These are phyloP conservation scores for Naganishia sp. DNA, from an alignment of 1,284 basidiomycete species.

Conservation along the genomic window DNA sequence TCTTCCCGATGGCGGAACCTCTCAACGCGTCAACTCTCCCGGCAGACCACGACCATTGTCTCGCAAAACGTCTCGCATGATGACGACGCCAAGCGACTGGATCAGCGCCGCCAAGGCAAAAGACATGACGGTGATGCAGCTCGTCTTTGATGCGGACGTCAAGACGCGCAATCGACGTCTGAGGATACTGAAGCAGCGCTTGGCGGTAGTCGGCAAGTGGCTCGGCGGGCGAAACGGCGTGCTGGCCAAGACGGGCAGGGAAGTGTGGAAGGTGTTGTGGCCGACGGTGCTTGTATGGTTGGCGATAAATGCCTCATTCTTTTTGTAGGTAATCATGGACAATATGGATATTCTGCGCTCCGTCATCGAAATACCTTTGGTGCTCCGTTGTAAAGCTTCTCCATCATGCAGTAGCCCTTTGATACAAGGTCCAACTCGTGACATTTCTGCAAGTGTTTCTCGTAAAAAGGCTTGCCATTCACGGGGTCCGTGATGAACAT, in stretches of 20 bases:
- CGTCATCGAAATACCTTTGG: constrained; percentile 3
- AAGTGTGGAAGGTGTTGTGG: constrained; percentile 44
- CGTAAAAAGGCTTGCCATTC: constrained; percentile 25
- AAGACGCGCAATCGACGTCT: constrained; percentile 53
- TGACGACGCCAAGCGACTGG: constrained; percentile 43
- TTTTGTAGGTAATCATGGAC: constrained; percentile 30
- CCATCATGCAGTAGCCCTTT: constrained; percentile 17
- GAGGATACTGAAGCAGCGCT: constrained; percentile 41
- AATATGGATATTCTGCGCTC: background rate
- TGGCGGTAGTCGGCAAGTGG: constrained; percentile 40
- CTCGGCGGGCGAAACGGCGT: constrained; percentile 49
- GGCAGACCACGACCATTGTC: constrained; percentile 23
- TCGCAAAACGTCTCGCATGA: constrained; percentile 20
- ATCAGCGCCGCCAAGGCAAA: constrained; percentile 45
- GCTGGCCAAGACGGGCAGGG: constrained; percentile 42
- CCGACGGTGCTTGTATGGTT: constrained; percentile 49
- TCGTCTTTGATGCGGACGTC: constrained; percentile 37
- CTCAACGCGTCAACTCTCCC: background rate
- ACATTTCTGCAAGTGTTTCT: constrained; percentile 3
- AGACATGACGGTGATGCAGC: constrained; percentile 44
- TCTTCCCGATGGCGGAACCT: constrained; percentile 31
- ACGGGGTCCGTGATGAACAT: constrained; percentile 24
- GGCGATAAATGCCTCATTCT: constrained; percentile 48
- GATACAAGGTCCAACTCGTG: constrained; percentile 15
- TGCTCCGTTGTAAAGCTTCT: constrained; percentile 20